phyloP scores from a whole-genome alignment of 1,284 basidiomycete genomes.

The Phenoliferia sp. region DNA sequence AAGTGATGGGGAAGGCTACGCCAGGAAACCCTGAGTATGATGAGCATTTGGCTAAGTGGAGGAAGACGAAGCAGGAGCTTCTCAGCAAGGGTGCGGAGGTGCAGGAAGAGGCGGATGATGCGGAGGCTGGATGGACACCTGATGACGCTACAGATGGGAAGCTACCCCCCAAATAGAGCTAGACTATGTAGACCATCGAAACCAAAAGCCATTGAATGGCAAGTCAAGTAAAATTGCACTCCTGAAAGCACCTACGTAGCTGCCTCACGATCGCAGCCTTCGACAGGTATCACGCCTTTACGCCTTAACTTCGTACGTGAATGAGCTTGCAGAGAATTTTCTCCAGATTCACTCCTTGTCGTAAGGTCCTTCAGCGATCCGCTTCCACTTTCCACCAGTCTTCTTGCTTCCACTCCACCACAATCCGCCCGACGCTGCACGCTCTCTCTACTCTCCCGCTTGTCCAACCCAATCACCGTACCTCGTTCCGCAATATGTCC shows the following conservation, averaged over 20 bases:
- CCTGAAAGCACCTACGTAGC: too few species aligned
- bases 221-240: too few species aligned
- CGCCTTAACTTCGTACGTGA: too few species aligned
- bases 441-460: not conserved
- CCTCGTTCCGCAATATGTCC: not conserved
- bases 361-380: too few species aligned
- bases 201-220: too few species aligned
- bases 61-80: not conserved
- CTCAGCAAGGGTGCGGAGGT: not conserved
- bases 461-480: too few species aligned
- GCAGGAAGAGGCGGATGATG: not conserved
- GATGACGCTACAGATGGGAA: not conserved
- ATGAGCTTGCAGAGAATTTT: not conserved
- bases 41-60: not conserved
- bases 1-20: conserved; percentile 13
- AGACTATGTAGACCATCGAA: too few species aligned
- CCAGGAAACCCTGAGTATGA: conserved; percentile 15
- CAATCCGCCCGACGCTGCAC: not conserved
- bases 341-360: too few species aligned
- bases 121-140: not conserved
- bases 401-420: not conserved
- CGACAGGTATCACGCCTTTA: too few species aligned
- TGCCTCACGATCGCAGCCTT: too few species aligned
- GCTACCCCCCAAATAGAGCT: too few species aligned
- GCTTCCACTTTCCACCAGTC: too few species aligned